Conservation (phyloP, 139 green algal species). For the Chlorella sorokiniana region DNA sequence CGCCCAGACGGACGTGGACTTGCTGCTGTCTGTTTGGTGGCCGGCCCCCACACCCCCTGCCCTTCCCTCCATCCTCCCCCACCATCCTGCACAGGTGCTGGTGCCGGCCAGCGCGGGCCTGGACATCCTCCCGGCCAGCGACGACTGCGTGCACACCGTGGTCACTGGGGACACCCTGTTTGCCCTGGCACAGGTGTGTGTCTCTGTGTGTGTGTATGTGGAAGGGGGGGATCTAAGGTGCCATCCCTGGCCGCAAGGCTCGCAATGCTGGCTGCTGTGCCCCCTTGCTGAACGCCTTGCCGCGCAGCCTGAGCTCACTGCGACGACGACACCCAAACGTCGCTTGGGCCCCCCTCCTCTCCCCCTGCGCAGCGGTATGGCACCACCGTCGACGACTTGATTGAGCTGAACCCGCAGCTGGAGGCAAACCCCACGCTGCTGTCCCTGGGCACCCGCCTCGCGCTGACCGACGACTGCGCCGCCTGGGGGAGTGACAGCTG, state of each 20-base stretch:
- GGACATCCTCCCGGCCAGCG: not conserved
- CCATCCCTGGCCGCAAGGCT: too few relatives aligned
- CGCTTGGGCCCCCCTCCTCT: too few relatives aligned
- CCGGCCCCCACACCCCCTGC: too few relatives aligned
- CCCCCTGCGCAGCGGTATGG: not conserved
- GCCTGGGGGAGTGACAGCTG: not conserved
- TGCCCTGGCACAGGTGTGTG: not conserved
- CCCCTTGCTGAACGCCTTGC: not conserved
- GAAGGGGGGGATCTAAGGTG: too few relatives aligned
- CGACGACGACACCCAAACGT: too few relatives aligned
- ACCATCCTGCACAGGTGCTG: not conserved
- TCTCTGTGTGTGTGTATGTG: too few relatives aligned
- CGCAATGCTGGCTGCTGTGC: too few relatives aligned
- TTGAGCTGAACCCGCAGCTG: conserved; percentile 3
- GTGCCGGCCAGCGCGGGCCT: not conserved
- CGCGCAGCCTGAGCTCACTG: not conserved
- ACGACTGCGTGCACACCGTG: not conserved
- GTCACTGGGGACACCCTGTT: not conserved
- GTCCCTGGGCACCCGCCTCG: not conserved
- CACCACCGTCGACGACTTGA: not conserved
- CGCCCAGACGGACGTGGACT: too few relatives aligned
- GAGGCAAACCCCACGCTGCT: not conserved
- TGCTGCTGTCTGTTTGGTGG: too few relatives aligned
- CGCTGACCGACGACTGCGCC: not conserved
- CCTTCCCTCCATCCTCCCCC: too few relatives aligned